phyloP scores from a whole-genome alignment of 192 early-diverging fungal species.

The Backusella tarrabulga region DNA sequence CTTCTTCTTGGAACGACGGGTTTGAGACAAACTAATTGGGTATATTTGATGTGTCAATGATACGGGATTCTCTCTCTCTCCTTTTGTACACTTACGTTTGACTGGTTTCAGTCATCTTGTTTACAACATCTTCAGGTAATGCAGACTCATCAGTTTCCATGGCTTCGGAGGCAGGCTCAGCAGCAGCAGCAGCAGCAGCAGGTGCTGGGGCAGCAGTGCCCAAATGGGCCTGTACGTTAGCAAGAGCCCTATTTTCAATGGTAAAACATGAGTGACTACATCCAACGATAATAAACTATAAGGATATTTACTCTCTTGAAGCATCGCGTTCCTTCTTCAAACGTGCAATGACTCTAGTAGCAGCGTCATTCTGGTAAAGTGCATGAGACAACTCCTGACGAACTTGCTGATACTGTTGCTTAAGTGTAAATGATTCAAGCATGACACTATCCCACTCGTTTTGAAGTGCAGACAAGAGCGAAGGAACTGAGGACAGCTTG shows the following conservation, averaged over 20 bases:
- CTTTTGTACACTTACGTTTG: slow-evolving; percentile 37
- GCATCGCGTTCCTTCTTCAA: slow-evolving; percentile 89
- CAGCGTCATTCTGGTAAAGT: slow-evolving; percentile 95
- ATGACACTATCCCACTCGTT: slow-evolving; percentile 98
- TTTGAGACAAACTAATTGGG: slow-evolving; percentile 47
- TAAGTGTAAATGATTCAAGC: slow-evolving; percentile 91
- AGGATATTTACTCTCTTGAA: slow-evolving; percentile 63
- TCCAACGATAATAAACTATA: not conserved
- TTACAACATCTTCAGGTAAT: slow-evolving; percentile 44
- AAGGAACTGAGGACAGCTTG: slow-evolving; percentile 87
- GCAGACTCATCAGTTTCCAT: slow-evolving; percentile 55
- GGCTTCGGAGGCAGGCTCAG: slow-evolving; percentile 27
- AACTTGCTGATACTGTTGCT: slow-evolving; percentile 87
- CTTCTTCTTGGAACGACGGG: slow-evolving; percentile 79
- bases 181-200: slow-evolving; percentile 23
- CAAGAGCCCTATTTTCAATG: slow-evolving; percentile 45
- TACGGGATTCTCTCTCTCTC: not conserved
- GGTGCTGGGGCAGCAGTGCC: slow-evolving; percentile 42
- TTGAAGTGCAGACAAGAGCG: slow-evolving; percentile 83
- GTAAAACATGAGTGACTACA: not conserved
- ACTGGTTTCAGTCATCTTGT: slow-evolving; percentile 53
- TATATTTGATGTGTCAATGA: not conserved
- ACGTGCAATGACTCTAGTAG: slow-evolving; percentile 91
- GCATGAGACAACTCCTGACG: slow-evolving; percentile 93
- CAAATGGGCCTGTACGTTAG: slow-evolving; percentile 60